Evolutionary conservation across 768 basidiomycete species (phyloP).

Genomic region (Clitopilus passeckerianus): DNA sequence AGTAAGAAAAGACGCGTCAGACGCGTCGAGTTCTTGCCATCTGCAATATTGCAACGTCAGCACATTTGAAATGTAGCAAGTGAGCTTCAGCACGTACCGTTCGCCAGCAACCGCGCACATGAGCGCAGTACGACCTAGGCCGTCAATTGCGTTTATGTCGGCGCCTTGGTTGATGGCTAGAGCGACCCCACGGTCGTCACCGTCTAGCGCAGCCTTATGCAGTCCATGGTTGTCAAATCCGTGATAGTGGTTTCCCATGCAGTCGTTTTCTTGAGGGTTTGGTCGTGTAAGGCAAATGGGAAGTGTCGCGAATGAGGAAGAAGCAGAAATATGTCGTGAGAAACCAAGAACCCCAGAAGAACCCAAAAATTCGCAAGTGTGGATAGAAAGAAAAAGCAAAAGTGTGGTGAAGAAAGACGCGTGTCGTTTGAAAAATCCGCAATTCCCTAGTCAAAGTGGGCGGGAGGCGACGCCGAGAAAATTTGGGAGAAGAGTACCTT

Average conservation of each 20-base stretch:
- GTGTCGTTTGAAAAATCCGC: background rate
- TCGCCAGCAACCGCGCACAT: conserved; percentile 72
- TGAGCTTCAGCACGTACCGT: conserved; percentile 37
- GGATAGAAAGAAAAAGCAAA: conserved; percentile 2
- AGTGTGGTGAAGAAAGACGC: background rate
- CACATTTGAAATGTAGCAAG: background rate
- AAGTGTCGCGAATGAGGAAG: conserved; percentile 1
- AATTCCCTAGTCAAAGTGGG: background rate
- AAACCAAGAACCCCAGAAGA: conserved; percentile 3
- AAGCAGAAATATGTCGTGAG: conserved; percentile 2
- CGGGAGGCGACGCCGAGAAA: background rate
- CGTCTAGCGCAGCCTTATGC: conserved; percentile 52
- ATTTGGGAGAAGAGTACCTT: background rate
- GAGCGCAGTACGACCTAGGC: conserved; percentile 54
- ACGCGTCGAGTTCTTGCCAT: conserved; percentile 67
- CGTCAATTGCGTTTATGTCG: conserved; percentile 64
- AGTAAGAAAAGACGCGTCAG: conserved; percentile 64
- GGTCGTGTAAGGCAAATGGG: conserved; percentile 1
- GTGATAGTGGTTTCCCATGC: conserved; percentile 19
- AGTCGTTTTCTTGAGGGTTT: conserved; percentile 4
- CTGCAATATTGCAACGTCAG: conserved; percentile 24
- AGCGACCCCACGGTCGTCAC: conserved; percentile 48
- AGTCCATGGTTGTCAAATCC: conserved; percentile 35
- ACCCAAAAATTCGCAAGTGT: conserved; percentile 3
- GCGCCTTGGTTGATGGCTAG: conserved; percentile 54